Percentiles rank a stretch among this genome's conserved stretches.
phyloP scores from a whole-genome alignment of 768 basidiomycete species.

The Lactarius pseudohatsudake region DNA sequence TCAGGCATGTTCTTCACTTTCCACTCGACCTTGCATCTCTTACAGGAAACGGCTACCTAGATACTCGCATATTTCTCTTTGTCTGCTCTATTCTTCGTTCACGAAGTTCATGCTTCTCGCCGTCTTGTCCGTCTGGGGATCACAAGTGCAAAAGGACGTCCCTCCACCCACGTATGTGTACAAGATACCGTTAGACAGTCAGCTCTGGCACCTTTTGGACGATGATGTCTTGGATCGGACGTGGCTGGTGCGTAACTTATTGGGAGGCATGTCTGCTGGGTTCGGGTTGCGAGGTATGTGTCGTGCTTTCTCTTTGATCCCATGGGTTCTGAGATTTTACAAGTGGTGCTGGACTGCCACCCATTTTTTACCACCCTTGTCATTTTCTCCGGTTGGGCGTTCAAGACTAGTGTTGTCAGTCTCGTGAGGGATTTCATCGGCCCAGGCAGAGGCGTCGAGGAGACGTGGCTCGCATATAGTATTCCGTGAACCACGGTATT shows the following conservation, averaged over 20 bases:
- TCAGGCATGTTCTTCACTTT: conserved; percentile 14
- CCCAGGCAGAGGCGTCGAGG: conserved; percentile 52
- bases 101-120: conserved; percentile 84
- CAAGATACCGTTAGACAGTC: conserved; percentile 35
- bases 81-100: conserved; percentile 78
- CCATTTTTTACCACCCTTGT: conserved; percentile 74
- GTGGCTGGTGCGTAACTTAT: conserved; percentile 80
- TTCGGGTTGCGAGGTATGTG: conserved; percentile 75
- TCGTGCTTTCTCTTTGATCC: neutral
- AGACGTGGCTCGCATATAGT: conserved; percentile 80
- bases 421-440: conserved; percentile 71
- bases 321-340: neutral
- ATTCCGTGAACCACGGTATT: conserved; percentile 51
- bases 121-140: conserved; percentile 77
- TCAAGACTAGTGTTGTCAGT: conserved; percentile 62
- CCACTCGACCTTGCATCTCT: neutral
- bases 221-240: conserved; percentile 76
- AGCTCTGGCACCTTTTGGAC: conserved; percentile 56
- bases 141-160: conserved; percentile 38
- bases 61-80: conserved; percentile 73
- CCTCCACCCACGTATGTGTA: conserved; percentile 31
- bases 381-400: conserved; percentile 69
- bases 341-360: conserved; percentile 77
- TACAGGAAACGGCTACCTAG: conserved; percentile 37
- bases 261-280: conserved; percentile 85